Conservation (phyloP, 345 rosid species). For the Nephelium lappaceum region DNA sequence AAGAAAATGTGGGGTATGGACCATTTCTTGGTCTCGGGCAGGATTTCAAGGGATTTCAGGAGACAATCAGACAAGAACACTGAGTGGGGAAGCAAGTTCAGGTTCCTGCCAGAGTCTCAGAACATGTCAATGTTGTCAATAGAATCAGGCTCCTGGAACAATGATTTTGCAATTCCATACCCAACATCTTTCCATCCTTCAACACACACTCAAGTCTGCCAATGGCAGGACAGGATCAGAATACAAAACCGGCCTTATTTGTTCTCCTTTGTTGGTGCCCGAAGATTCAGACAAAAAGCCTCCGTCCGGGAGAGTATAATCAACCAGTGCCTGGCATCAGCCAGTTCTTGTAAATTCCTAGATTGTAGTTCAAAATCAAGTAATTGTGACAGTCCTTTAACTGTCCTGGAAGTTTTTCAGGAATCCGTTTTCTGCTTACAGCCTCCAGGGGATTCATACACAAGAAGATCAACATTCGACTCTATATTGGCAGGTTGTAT, state of each 20-base stretch:
- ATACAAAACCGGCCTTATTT: constrained; percentile 29
- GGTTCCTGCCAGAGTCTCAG: constrained; percentile 30
- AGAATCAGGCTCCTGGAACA: constrained; percentile 32
- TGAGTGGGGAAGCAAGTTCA: constrained; percentile 52
- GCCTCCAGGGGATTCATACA: constrained; percentile 33
- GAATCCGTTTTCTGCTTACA: constrained; percentile 32
- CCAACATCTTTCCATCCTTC: constrained; percentile 55
- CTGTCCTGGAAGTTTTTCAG: constrained; percentile 21
- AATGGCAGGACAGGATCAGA: constrained; percentile 43
- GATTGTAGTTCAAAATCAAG: constrained; percentile 8
- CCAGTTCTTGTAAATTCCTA: constrained; percentile 19
- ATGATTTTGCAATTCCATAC: constrained; percentile 46
- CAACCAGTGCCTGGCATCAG: constrained; percentile 25
- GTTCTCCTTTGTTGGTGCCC: constrained; percentile 46
- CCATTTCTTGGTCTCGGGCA: constrained; percentile 50
- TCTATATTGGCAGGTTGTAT: constrained; percentile 37
- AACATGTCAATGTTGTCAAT: constrained; percentile 50
- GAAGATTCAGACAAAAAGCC: constrained; percentile 32
- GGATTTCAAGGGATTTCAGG: constrained; percentile 45
- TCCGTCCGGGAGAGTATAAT: constrained; percentile 9
- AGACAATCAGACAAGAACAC: constrained; percentile 24
- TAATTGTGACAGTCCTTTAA: constrained; percentile 22
- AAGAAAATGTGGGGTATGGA: constrained; percentile 41
- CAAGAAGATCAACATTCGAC: constrained; percentile 32
- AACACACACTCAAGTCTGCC: constrained; percentile 25